phyloP scores from a whole-genome alignment of 2,329 filamentous ascomycete genomes.

The Diaporthe citriasiana region DNA sequence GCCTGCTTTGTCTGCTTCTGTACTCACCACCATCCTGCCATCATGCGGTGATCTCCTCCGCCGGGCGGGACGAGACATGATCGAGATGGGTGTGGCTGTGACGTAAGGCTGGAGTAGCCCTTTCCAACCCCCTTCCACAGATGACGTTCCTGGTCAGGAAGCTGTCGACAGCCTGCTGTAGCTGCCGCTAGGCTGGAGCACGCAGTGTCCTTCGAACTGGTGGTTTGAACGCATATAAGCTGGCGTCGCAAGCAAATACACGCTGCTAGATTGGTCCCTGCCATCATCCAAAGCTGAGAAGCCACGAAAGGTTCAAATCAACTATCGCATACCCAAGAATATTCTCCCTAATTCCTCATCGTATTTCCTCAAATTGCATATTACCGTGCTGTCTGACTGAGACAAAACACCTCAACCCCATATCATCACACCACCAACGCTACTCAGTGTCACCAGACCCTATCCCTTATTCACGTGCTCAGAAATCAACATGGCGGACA shows the following conservation, averaged over 20 bases:
- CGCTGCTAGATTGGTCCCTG: slow-evolving; percentile 8
- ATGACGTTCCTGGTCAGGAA: slow-evolving; percentile 40
- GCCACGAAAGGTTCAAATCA: neutral
- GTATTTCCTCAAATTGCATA: slow-evolving; percentile 25
- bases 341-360: slow-evolving; percentile 22
- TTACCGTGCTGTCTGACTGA: slow-evolving; percentile 10
- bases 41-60: slow-evolving; percentile 32
- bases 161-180: slow-evolving; percentile 30
- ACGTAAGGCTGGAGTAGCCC: slow-evolving; percentile 38
- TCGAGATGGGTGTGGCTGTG: slow-evolving; percentile 43
- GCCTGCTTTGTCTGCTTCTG: slow-evolving; percentile 34
- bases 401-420: slow-evolving; percentile 6
- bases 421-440: slow-evolving; percentile 20
- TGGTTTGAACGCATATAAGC: slow-evolving; percentile 41
- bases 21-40: slow-evolving; percentile 19
- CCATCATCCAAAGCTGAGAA: slow-evolving; percentile 22
- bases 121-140: slow-evolving; percentile 19
- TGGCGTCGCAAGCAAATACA: slow-evolving; percentile 36
- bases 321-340: slow-evolving; percentile 1
- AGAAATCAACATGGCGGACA: slow-evolving; percentile 42
- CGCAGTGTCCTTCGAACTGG: slow-evolving; percentile 18
- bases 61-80: slow-evolving; percentile 18
- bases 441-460: neutral
- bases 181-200: slow-evolving; percentile 9
- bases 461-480: neutral